phyloP scores from a whole-genome alignment of 805 yeast species.

The Zygotorulaspora florentina region DNA sequence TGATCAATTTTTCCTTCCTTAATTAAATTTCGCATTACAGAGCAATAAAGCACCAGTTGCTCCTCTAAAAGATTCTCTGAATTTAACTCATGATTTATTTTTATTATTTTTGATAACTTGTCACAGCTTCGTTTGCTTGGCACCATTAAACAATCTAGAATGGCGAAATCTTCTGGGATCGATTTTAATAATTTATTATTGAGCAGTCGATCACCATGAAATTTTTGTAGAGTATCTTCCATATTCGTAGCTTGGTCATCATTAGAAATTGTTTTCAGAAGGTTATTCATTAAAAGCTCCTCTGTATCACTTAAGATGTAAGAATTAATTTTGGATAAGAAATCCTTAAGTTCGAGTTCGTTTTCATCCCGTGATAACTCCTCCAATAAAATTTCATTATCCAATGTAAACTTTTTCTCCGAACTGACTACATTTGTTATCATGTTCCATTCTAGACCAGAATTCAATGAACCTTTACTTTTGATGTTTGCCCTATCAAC shows the following conservation, averaged over 20 bases:
- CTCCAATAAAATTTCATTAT: constrained; percentile 23
- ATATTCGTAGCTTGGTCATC: constrained; percentile 18
- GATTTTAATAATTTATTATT: constrained; percentile 17
- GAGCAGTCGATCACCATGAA: constrained; percentile 23
- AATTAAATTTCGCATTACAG: constrained; percentile 29
- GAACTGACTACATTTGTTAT: constrained; percentile 28
- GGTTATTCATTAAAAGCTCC: constrained; percentile 9
- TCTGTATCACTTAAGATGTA: constrained; percentile 10
- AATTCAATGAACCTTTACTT: constrained; percentile 29
- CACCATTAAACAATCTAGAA: constrained; percentile 28
- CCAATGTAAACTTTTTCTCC: constrained; percentile 24
- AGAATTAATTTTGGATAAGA: constrained; percentile 13
- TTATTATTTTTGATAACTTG: constrained; percentile 18
- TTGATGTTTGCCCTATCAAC: constrained; percentile 22
- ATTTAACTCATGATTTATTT: constrained; percentile 12
- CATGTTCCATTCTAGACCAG: constrained; percentile 22
- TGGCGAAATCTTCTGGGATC: constrained; percentile 13
- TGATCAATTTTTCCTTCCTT: constrained; percentile 21
- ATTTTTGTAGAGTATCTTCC: constrained; percentile 20
- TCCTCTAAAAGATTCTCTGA: constrained; percentile 14
- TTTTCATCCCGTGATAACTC: constrained; percentile 17
- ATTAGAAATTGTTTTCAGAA: constrained; percentile 13
- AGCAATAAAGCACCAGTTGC: constrained; percentile 14
- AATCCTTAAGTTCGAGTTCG: constrained; percentile 16
- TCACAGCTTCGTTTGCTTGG: constrained; percentile 28